Base-by-base conservation (phyloP, 805 yeast species). In the Nakazawaea sp. region DNA sequence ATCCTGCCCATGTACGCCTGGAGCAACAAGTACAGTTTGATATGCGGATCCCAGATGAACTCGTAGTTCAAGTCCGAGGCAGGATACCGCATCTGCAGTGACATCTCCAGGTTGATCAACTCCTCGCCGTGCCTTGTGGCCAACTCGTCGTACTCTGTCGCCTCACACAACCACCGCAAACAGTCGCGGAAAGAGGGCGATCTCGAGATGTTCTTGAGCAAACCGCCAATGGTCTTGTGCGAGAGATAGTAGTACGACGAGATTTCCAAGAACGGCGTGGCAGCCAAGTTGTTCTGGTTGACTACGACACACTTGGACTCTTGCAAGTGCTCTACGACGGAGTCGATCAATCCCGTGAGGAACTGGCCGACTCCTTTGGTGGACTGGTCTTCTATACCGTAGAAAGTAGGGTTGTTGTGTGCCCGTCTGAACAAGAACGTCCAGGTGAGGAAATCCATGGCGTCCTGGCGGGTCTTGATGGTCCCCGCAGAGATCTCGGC, bases 51-150 rank as follows among this genome's bases (percentile, higher is more conserved):
- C 80, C 92, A 86, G 58, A 86, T 78, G 43, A 71, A 70, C 43
- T 75, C 80, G 39, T 67, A 62, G n/a, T 68, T 65, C 46, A 75
- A 54, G 47, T 73, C 79, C 43, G 70, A 75, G 0, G 72, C 78
- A 1, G 70, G 66, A 48, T 72, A 88, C 36, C 86, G 66, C 66
- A 84, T 74, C 34, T 75, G 75, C 43, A 76, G 77, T 2, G 95
- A 83, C 69, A 89, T 67, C 52, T 87, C 96, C 60, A 74, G 75
- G 59, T 88, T 88, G 60, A 85, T 76, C 38, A 87, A 64, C 48
- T 86, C 95, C 59, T 88, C 96, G 18, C 95, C 95, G 54, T 89
- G 96, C 43, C 96, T 70, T 1, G 92, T 85, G 2, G 96, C 90
- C 17, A 89, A 62, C 48, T 86, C 95, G 53, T 87, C 87, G 51